Conservation (phyloP, 169 alveolate genomes). For the Cryptosporidium sp. region DNA sequence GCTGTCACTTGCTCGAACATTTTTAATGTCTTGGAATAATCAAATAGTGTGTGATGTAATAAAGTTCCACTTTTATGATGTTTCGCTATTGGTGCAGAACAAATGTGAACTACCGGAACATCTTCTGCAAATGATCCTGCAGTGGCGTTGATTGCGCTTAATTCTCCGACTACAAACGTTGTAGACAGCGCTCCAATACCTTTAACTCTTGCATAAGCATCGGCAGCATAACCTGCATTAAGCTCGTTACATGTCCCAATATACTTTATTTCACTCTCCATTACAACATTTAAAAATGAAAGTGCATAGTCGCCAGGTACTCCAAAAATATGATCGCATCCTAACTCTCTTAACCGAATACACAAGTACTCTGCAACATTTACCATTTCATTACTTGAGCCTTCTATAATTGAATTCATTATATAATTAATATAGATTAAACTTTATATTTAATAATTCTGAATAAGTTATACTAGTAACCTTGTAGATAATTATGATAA, state of each 20-base stretch:
- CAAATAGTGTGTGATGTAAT: constrained; percentile 80
- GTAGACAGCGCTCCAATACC: constrained; percentile 80
- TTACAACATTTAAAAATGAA: constrained; percentile 77
- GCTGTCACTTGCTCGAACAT: constrained; percentile 77
- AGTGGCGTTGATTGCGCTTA: constrained; percentile 79
- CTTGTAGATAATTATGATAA: background rate
- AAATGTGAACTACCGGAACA: constrained; percentile 79
- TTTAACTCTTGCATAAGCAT: constrained; percentile 79
- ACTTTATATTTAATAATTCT: background rate
- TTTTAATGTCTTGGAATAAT: constrained; percentile 65
- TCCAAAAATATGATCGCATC: constrained; percentile 78
- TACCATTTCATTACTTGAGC: constrained; percentile 12
- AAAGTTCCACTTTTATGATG: constrained; percentile 73
- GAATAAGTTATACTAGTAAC: background rate
- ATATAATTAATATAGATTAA: background rate
- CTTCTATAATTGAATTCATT: constrained; percentile 8
- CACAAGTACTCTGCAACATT: constrained; percentile 74
- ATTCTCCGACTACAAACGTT: constrained; percentile 79
- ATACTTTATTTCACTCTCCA: constrained; percentile 38
- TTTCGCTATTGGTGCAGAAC: constrained; percentile 76
- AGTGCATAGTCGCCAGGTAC: constrained; percentile 81
- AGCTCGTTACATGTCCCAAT: constrained; percentile 80
- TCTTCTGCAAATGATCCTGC: constrained; percentile 81
- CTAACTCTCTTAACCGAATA: constrained; percentile 76
- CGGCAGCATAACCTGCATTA: constrained; percentile 83